Base-by-base conservation (phyloP, 441 rosid species). In the Capsella rubella region DNA sequence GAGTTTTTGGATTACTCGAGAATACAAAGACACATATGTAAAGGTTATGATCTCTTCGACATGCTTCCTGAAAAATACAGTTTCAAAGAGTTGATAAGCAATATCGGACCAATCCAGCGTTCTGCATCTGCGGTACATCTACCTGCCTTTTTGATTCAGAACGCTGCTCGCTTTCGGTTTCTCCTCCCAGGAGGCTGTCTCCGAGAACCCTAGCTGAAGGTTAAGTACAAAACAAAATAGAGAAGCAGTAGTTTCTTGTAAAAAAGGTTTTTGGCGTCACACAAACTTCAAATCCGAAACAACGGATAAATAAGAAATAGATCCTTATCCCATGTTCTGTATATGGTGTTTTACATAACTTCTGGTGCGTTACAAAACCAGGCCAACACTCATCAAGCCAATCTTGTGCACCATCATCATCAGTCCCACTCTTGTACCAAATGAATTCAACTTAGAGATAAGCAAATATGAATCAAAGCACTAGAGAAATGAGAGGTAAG, bases 21-120 rank as follows among this genome's bases (percentile, higher is more conserved):
- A 67, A 86, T 92, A 73, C 97, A 92, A 81, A 84, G 28, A 52
- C 71, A 75, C 39, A 87, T 94, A 50, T 89, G 99, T 61, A 69
- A 65, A 37, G 97, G 97, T 13, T 84, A 83, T 50, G 89, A 90
- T 70, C 89, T 90, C 42, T 94, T 86, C 35, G 92, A 90, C 53
- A 90, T 94, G 99, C 88, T 94, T 9, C 99, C 97, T 0, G 97
- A 94, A 59, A 92, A 86, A 65, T 92, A 90, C 74, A 84, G 87
- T 6, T 92, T 92, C 75, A 62, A 80, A 69, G 93, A 87, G 67
- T 71, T 94, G 84, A 86, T 92, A 29, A 90, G 86, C 83, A 90
- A 89, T 78, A 82, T 94, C 84, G 97, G 97, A 29, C 52, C 94
- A 0, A 87, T 88, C 21, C 86, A 93, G 0, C 88, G 55, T 16